Conservation (phyloP, 2,329 filamentous ascomycete species). For the Clarireedia sp. region DNA sequence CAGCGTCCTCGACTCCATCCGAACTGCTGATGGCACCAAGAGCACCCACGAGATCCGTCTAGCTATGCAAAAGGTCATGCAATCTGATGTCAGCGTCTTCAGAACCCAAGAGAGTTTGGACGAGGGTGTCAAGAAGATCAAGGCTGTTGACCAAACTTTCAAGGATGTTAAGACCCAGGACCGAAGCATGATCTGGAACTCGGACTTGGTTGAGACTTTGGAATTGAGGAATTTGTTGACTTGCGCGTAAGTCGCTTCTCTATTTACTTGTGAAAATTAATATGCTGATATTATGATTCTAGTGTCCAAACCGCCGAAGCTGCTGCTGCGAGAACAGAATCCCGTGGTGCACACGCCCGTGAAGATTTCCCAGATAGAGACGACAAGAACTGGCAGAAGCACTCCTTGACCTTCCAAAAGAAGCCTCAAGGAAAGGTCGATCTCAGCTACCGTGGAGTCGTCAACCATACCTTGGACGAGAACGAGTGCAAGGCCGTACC, state of each 20-base stretch:
- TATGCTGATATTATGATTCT: neutral
- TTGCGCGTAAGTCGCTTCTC: slow-evolving; percentile 63
- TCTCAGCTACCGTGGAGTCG: slow-evolving; percentile 77
- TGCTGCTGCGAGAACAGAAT: slow-evolving; percentile 92
- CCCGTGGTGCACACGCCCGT: slow-evolving; percentile 90
- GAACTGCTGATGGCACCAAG: slow-evolving; percentile 35
- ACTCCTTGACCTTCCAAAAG: slow-evolving; percentile 95
- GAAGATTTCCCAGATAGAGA: slow-evolving; percentile 96
- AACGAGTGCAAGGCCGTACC: slow-evolving; percentile 93
- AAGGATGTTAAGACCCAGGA: slow-evolving; percentile 89
- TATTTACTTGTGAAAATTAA: neutral
- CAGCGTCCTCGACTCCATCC: slow-evolving; percentile 60
- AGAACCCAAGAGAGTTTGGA: slow-evolving; percentile 79
- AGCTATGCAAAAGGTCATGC: slow-evolving; percentile 97
- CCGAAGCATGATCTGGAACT: slow-evolving; percentile 99
- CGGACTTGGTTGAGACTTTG: slow-evolving; percentile 89
- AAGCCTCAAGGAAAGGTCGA: slow-evolving; percentile 80
- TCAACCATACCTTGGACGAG: slow-evolving; percentile 80
- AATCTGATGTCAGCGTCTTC: slow-evolving; percentile 95
- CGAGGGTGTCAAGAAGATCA: slow-evolving; percentile 84
- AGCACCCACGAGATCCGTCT: slow-evolving; percentile 81
- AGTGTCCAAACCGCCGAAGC: slow-evolving; percentile 85
- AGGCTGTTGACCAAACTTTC: slow-evolving; percentile 73
- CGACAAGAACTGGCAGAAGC: slow-evolving; percentile 98
- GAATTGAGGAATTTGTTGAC: slow-evolving; percentile 93